These are phyloP conservation scores for Musa acuminata DNA, from an alignment of 176 grass and related monocot genomes.

Conservation along the genomic window DNA sequence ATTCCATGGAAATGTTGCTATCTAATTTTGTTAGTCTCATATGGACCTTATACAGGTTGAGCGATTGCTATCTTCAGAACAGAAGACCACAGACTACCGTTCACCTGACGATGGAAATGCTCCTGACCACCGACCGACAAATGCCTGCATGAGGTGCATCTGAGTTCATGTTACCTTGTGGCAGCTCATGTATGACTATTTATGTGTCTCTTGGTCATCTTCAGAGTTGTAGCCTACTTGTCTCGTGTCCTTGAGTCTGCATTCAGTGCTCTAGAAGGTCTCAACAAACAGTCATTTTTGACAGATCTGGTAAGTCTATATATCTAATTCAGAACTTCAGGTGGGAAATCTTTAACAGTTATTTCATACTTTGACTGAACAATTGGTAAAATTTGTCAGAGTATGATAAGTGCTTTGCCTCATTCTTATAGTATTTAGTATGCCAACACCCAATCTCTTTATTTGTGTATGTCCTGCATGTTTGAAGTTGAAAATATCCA, in stretches of 20 bases:
- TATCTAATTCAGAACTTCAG: not conserved
- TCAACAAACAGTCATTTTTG: slow-evolving; percentile 99
- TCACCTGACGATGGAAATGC: slow-evolving; percentile 83
- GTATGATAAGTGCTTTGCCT: not conserved
- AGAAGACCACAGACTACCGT: slow-evolving; percentile 88
- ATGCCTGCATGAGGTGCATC: slow-evolving; percentile 82
- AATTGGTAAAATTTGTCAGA: not conserved
- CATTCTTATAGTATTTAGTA: not conserved
- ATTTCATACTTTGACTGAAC: not conserved
- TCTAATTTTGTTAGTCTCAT: too few species aligned
- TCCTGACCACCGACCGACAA: slow-evolving; percentile 96
- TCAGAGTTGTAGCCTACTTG: slow-evolving; percentile 94
- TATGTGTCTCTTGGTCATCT: slow-evolving; percentile 25
- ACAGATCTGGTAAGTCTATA: slow-evolving; percentile 68
- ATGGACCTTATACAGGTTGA: slow-evolving; percentile 47
- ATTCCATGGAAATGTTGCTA: not conserved
- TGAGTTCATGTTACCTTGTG: slow-evolving; percentile 20
- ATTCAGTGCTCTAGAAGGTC: slow-evolving; percentile 88
- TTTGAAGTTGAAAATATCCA: too few species aligned
- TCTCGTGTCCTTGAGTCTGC: slow-evolving; percentile 98
- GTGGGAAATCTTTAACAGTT: not conserved
- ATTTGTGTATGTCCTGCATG: not conserved
- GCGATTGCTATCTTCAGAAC: slow-evolving; percentile 87
- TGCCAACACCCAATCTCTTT: not conserved
- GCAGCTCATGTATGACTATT: slow-evolving; percentile 17